Percentiles rank a stretch among this genome's conserved stretches.
phyloP scores from a whole-genome alignment of 148 eudicot genomes.

The Amaranthus cruentus region DNA sequence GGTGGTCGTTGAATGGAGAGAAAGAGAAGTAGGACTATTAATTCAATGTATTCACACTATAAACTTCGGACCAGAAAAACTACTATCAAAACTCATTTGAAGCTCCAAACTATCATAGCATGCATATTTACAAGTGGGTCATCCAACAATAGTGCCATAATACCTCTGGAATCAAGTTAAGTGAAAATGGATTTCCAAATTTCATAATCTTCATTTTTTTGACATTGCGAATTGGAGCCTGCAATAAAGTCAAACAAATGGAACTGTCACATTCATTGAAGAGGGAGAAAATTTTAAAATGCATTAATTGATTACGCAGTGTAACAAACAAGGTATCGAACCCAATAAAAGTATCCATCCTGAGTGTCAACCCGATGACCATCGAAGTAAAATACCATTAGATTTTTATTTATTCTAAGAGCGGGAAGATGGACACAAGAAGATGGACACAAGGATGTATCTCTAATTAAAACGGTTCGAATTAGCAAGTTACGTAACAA shows the following conservation, averaged over 20 bases:
- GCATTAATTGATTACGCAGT: not conserved
- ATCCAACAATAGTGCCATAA: slow-evolving; percentile 12
- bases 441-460: no score
- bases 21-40: no score
- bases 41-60: no score
- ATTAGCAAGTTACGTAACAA: no score
- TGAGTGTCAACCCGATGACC: no score
- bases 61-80: no score
- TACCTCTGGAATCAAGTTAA: slow-evolving; percentile 91
- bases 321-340: not conserved
- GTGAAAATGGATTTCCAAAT: slow-evolving; percentile 62
- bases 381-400: no score
- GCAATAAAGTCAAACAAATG: slow-evolving; percentile 6
- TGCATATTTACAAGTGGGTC: not conserved
- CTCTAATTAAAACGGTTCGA: no score
- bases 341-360: not conserved
- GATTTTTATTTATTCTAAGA: no score
- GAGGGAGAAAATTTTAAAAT: not conserved
- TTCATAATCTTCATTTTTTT: slow-evolving; percentile 67
- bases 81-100: no score
- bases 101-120: not conserved
- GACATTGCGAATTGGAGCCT: slow-evolving; percentile 84
- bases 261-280: not conserved
- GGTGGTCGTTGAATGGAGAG: no score
- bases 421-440: no score